Evolutionary conservation across 2,329 filamentous ascomycete genomes (phyloP).

Genomic region (Coleophoma cylindrospora): DNA sequence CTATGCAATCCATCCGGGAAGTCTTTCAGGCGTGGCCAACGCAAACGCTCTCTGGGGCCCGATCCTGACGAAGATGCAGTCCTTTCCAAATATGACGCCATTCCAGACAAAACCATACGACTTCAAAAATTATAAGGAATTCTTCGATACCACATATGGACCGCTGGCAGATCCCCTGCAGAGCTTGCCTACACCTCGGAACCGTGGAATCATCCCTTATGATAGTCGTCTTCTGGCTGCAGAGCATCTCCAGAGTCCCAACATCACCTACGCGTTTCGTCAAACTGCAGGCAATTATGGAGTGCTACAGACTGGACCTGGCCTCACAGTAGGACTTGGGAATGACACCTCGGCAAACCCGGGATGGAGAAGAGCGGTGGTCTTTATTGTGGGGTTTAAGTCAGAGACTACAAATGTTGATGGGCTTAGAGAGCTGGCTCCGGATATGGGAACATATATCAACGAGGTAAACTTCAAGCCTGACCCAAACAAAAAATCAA

Average conservation of each 20-base stretch:
- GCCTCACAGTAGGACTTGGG: neutral
- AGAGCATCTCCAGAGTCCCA: neutral
- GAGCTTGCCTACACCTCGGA: neutral
- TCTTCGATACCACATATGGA: neutral
- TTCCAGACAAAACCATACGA: slow-evolving; percentile 1
- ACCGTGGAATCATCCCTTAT: neutral
- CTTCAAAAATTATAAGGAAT: neutral
- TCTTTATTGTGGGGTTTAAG: neutral
- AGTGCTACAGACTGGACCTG: neutral
- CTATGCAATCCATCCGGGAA: neutral
- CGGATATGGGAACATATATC: neutral
- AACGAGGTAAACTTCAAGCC: neutral
- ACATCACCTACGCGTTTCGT: neutral
- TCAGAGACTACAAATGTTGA: neutral
- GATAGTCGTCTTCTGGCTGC: neutral
- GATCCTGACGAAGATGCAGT: neutral
- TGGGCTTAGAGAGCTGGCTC: neutral
- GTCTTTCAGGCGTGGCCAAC: neutral
- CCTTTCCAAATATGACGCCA: neutral
- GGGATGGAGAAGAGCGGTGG: neutral
- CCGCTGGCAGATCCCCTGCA: neutral
- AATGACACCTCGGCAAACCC: neutral
- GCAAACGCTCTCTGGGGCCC: neutral
- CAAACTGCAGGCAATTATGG: neutral
- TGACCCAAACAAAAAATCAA: no score